Conservation (phyloP, 2,329 filamentous ascomycete species). For the Diaporthe amygdali region DNA sequence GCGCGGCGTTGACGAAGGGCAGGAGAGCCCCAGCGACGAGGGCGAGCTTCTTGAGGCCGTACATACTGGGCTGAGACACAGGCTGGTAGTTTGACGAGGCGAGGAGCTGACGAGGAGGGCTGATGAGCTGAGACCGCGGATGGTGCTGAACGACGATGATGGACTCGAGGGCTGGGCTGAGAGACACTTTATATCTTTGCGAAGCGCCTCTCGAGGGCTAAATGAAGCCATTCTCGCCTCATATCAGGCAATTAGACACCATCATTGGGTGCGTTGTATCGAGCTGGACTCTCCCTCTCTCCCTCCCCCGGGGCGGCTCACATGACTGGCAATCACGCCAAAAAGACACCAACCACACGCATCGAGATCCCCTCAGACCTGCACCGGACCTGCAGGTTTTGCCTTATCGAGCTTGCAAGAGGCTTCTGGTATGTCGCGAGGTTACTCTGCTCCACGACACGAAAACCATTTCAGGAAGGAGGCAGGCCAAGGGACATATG, state of each 20-base stretch:
- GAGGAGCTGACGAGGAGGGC: conserved; percentile 2
- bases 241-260: neutral
- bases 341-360: neutral
- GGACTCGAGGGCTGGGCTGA: neutral
- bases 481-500: neutral
- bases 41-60: conserved; percentile 10
- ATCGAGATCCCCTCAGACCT: neutral
- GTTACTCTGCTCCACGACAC: neutral
- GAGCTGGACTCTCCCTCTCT: neutral
- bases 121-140: neutral
- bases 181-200: neutral
- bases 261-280: neutral
- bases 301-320: neutral
- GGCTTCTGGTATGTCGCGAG: conserved; percentile 11
- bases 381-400: neutral
- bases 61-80: neutral
- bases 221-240: neutral
- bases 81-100: neutral
- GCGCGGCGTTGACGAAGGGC: conserved; percentile 4
- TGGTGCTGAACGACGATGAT: neutral
- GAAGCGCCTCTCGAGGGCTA: neutral
- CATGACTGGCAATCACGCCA: conserved; percentile 5
- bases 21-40: conserved; percentile 5
- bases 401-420: neutral
- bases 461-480: conserved; percentile 1